Base-by-base conservation (phyloP, 164 flowering plant genomes). In the Nymphaea thermarum region DNA sequence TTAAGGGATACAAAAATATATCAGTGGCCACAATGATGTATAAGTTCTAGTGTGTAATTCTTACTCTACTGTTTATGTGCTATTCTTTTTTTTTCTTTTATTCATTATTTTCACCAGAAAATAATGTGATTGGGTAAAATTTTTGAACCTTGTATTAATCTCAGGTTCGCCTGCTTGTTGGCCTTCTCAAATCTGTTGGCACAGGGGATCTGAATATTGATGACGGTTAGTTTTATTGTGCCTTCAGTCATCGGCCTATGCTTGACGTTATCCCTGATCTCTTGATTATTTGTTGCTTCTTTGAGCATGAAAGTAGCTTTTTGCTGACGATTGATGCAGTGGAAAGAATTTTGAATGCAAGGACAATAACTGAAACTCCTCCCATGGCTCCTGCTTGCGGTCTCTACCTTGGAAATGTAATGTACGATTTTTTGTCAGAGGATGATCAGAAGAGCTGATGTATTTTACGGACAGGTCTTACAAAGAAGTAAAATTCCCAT, bases 341-440 rank as follows among this genome's bases (percentile, higher is more conserved):
- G 68, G 82, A 86, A 81, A 77, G 88, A 68, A 91, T 91, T 65
- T 74, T 94, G 78, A 73, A 87, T 25, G 96, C 97, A 3, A 94
- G 82, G 82, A 71, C 80, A 4, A 87, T 87, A 62, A 76, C 82
- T 43, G 87, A 86, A 65, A 85, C 96, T 67, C 84, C 83, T 74
- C 93, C 96, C 36, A 91, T 90, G 99, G 99, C 98, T 5, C 99
- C 96, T 68, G 92, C 98, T 42, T 83, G 80, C 75, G 99, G 96
- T 66, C 88, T 94, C 57, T 94, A 90, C 78, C 93, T 94, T 68
- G 99, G 87, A 71, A 81, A 77, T 25, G 99, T 94, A 63, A 86
- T 83, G 66, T 94, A 91, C 68, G 90, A 90, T 2, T 61, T 61
- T 61, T 16, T 5, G 5, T 61, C 63, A 61, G 63, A 61, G 0